A percentile compares a stretch with the other conserved stretches of the same genome.
These are phyloP conservation scores for Loxodes magnus DNA, from an alignment of 73 alveolate genomes.

Conservation along the genomic window DNA sequence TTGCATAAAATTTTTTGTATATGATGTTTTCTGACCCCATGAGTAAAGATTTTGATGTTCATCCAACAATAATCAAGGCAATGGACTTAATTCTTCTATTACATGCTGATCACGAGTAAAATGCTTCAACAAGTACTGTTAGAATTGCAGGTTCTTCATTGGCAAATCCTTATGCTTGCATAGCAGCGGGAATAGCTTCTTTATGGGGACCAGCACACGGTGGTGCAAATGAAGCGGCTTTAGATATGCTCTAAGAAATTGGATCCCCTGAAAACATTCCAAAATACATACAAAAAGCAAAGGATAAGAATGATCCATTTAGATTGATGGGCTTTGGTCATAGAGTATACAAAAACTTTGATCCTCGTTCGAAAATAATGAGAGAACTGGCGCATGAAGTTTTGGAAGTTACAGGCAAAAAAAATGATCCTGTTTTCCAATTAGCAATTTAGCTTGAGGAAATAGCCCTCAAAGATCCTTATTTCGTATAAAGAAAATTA, in stretches of 20 bases:
- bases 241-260: constrained; percentile 65
- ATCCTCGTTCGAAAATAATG: constrained; percentile 45
- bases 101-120: constrained; percentile 91
- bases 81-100: constrained; percentile 57
- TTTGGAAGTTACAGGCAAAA: constrained; percentile 8
- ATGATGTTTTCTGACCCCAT: constrained; percentile 84
- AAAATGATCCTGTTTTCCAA: constrained; percentile 15
- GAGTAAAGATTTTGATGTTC: constrained; percentile 49
- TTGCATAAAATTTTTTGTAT: constrained; percentile 67
- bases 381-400: constrained; percentile 35
- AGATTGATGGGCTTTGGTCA: constrained; percentile 98
- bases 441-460: constrained; percentile 41
- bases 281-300: constrained; percentile 48
- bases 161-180: constrained; percentile 96
- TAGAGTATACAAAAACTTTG: constrained; percentile 86
- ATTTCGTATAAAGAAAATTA: constrained; percentile 71
- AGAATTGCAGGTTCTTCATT: constrained; percentile 90
- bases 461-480: constrained; percentile 75
- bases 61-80: constrained; percentile 64
- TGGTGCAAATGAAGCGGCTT: constrained; percentile 94
- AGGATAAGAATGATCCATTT: constrained; percentile 51
- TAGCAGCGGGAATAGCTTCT: constrained; percentile 95
- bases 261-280: constrained; percentile 43
- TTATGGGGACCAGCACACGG: constrained; percentile 98
- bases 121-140: constrained; percentile 94